Evolutionary conservation across 805 yeast species (phyloP), one percentile per base, ranked within the genome.

Genomic region (Cyberlindnera petersonii): DNA sequence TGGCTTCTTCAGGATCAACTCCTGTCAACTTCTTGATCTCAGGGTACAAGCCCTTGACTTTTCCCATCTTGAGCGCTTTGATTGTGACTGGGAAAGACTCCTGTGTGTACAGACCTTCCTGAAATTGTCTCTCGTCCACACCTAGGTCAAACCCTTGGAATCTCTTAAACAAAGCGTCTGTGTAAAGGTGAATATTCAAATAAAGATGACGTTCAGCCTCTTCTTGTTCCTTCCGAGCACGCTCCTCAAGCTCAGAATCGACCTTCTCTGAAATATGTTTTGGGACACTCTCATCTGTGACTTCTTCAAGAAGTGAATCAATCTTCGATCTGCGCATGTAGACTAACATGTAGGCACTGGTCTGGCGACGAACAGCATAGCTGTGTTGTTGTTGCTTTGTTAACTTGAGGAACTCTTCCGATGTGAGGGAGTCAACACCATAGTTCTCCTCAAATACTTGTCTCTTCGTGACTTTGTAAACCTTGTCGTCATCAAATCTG

Each of bases 301-400:
- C 75, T 1, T 75, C 78, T 10, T 77, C 78, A 42, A 93, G 68
- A 13, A 91, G 69, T 10, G 70, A 71, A 2, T 67, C 69, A 26
- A 77, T 60, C 27, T 74, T 74, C 3, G 74, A 64, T 55, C 85
- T 78, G 39, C 95, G 73, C 46, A 89, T 74, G 58, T 93, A 93
- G 3, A 93, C 98, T 63, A 93, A 74, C 98, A 93, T 93, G 57
- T 93, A 93, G 2, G 98, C 98, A 29, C 93, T 86, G 0, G 98
- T 89, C 26, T 87, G 93, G 33, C 96, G 77, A 48, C 86, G 76
- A 21, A 84, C 65, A 31, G 73, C 69, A 42, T 82, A 80, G 34
- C 73, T 80, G 44, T 77, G 79, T 39, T 77, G 82, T 47, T 82
- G 82, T 13, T 64, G 64, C 51, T 82, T 70, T 0, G 82, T 63